Evolutionary conservation across 2,329 filamentous ascomycete species (phyloP), one percentile per base, ranked within the genome.

Genomic region (Pseudogymnoascus sp.): DNA sequence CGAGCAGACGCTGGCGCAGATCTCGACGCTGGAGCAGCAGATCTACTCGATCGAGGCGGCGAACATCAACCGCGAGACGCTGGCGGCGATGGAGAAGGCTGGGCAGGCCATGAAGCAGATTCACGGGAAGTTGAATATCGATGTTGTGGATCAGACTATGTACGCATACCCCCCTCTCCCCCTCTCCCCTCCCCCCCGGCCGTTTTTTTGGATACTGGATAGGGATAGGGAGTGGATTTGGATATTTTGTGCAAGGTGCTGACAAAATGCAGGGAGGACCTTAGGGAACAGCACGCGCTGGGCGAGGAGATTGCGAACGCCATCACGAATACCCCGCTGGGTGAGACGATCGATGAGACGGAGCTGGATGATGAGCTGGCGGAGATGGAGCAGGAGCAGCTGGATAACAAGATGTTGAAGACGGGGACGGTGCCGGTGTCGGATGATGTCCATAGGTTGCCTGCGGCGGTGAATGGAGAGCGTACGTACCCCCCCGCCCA

Each of bases 11-110:
- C 83, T 86, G 65, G 86, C 89, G 33, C 93, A 97, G 78, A 96
- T 97, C 73, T 86, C 87, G 71, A 96, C 95, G 21, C 82, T 99
- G 50, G 95, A 99, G 76, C 89, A 93, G 74, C 92, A 99, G 76
- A 96, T 97, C 74, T 95, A 95, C 76, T 88, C 90, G 65, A 97
- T 99, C 80, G 95, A 99, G 78, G 91, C 93, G 59, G 95, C 95
- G 66, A 99, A 97, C 76, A 97, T 99, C 81, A 99, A 99, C 82
- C 88, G 93, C 78, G 93, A 97, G 81, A 99, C 95, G 11, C 82
- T 97, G 68, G 85, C 88, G 69, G 93, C 93, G 7, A 97, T 99
- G 92, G 88, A 96, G 84, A 88, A 88, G 74, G 93, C 95, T 10
- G 87, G 90, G 68, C 80, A 87, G 66, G 95, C 93, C 36, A 97